These are phyloP conservation scores for Ceratopteris richardii DNA, from an alignment of 75 land plant genomes.

Conservation along the genomic window DNA sequence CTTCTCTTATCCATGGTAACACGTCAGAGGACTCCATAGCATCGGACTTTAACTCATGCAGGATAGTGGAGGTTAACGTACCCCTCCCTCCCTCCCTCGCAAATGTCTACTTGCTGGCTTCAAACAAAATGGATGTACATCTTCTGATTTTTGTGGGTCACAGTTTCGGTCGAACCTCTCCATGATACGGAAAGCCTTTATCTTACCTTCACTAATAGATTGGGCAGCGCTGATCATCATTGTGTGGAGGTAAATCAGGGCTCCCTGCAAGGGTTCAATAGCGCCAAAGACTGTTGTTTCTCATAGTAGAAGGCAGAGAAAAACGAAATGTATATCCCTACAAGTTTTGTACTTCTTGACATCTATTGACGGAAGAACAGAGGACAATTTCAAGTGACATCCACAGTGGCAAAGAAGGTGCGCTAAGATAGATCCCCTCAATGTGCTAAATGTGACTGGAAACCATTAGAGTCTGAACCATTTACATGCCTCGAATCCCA, in stretches of 20 bases:
- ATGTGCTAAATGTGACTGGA: too few relatives aligned
- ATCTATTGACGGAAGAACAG: too few relatives aligned
- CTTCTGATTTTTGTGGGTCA: conserved; percentile 22
- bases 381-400: too few relatives aligned
- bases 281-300: neutral
- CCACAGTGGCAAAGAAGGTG: too few relatives aligned
- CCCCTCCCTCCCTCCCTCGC: conserved; percentile 16
- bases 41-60: too few relatives aligned
- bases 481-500: too few relatives aligned
- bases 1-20: too few relatives aligned
- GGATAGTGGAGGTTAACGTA: neutral
- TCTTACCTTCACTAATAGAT: conserved; percentile 24
- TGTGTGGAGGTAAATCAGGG: neutral
- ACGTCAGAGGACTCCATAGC: too few relatives aligned
- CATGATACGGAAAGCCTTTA: neutral
- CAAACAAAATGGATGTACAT: conserved; percentile 12
- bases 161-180: conserved; percentile 5
- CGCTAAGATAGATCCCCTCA: too few relatives aligned
- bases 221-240: conserved; percentile 3
- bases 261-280: neutral
- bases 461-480: too few relatives aligned
- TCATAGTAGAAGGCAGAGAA: neutral
- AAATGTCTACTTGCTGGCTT: conserved; percentile 19
- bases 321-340: too few relatives aligned
- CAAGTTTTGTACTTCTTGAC: too few relatives aligned